Base-by-base conservation (phyloP, 495 filamentous ascomycete genomes). In the Choiromyces venosus region DNA sequence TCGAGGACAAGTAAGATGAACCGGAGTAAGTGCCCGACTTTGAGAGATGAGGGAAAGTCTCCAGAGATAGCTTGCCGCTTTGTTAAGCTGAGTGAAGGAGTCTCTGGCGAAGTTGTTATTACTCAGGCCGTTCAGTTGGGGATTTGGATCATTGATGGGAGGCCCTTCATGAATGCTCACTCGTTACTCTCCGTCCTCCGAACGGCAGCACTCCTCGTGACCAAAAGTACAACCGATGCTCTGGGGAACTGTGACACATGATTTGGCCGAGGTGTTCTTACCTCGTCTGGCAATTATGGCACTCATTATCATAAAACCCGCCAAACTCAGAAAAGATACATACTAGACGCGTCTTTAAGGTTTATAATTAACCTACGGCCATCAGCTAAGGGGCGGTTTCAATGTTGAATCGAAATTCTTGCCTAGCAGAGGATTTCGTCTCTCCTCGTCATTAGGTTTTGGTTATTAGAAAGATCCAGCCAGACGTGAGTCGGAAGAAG, bases 191-290 rank as follows among this genome's bases (percentile, higher is more conserved):
- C 12, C 9, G 25, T 33, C 25, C 25, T 14, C 52, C 2, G 12
- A 61, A 16, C 18, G 52, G 4, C 52, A 61, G 12, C 10, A 0
- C 52, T 3, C 52, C 52, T 61, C 12, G 52, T 61, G 52, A 61
- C 12, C 52, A 61, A 6, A 33, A 14, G 25, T 25, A 29, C 25
- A 33, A 61, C 52, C 12, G 25, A 33, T 18, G 25, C 25, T 29
- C 12, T 61, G 69, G 67, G 66, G 40, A 76, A 73, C 52, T 37
- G 74, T 77, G 68, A 44, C 75, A 77, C 75, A 77, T 77, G 42
- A 56, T 65, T 68, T 37, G 40, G 38, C 37, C 61, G 68, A 33
- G 37, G 68, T 37, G 36, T 42, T 16, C 56, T 56, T 71, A 42
- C 70, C 36, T 66, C 38, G 46, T 14, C 8, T 66, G 29, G 29